Evolutionary conservation across 768 basidiomycete genomes (phyloP).

Genomic region (Amanita phalloides): DNA sequence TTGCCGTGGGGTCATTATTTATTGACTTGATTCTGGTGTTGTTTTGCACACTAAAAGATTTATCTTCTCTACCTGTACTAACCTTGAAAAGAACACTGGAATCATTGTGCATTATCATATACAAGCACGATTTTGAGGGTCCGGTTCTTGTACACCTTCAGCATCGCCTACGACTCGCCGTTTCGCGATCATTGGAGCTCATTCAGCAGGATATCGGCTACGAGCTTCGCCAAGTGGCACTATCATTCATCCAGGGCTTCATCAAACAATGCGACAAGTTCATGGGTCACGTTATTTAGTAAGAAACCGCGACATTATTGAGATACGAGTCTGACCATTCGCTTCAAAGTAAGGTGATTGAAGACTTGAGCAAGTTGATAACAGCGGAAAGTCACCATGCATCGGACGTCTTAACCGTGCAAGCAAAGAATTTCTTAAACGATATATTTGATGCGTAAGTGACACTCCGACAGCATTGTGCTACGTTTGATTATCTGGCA

Average conservation of each 20-base stretch:
- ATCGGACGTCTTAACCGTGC: conserved; percentile 49
- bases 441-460: conserved; percentile 35
- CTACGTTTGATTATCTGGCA: conserved; percentile 1
- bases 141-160: conserved; percentile 43
- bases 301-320: conserved; percentile 11
- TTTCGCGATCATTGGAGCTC: conserved; percentile 39
- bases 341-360: neutral
- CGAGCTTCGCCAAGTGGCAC: conserved; percentile 54
- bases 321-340: neutral
- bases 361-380: conserved; percentile 31
- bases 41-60: conserved; percentile 33
- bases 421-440: conserved; percentile 46
- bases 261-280: conserved; percentile 48
- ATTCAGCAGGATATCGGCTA: conserved; percentile 46
- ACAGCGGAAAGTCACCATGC: conserved; percentile 32
- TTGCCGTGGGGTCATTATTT: conserved; percentile 53
- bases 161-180: conserved; percentile 37
- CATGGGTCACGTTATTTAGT: conserved; percentile 46
- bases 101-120: conserved; percentile 50
- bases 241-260: conserved; percentile 52
- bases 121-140: conserved; percentile 66
- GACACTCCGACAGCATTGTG: neutral
- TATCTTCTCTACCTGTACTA: conserved; percentile 39
- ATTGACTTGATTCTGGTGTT: conserved; percentile 49
- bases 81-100: conserved; percentile 54